A percentile compares a stretch with the other conserved stretches of the same genome.
Evolutionary conservation across 2,329 filamentous ascomycete genomes (phyloP).

Genomic region (Fusarium sublunatum): DNA sequence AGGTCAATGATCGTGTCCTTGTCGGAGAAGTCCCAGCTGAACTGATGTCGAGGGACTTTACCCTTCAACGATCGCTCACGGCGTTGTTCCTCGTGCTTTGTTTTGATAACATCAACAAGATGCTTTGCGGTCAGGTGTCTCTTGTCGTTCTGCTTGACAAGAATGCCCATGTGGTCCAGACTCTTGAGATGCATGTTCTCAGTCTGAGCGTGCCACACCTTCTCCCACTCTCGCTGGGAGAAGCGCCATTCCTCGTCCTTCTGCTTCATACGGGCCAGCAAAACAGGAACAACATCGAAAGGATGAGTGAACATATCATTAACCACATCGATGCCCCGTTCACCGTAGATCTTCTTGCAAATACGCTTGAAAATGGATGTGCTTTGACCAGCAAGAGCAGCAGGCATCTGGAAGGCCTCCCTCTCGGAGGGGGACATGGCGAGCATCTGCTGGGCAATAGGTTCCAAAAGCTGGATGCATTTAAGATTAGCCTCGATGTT

Average conservation of each 20-base stretch:
- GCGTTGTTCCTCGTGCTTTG: constrained; percentile 90
- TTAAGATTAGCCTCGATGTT: constrained; percentile 96
- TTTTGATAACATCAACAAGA: constrained; percentile 89
- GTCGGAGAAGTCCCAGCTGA: constrained; percentile 79
- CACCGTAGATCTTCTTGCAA: constrained; percentile 97
- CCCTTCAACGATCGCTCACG: constrained; percentile 73
- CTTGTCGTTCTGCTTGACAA: constrained; percentile 90
- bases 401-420: constrained; percentile 79
- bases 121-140: constrained; percentile 90
- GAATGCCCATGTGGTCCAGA: constrained; percentile 94
- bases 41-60: constrained; percentile 75
- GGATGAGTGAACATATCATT: constrained; percentile 87
- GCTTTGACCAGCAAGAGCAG: constrained; percentile 89
- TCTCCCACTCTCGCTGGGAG: constrained; percentile 97
- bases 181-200: constrained; percentile 95
- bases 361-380: constrained; percentile 97
- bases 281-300: constrained; percentile 86
- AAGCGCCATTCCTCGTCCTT: constrained; percentile 99
- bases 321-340: constrained; percentile 86
- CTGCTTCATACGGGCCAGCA: constrained; percentile 90
- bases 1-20: constrained; percentile 73
- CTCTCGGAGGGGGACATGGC: constrained; percentile 80
- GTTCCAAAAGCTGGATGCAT: constrained; percentile 95
- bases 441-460: constrained; percentile 89
- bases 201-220: constrained; percentile 97